Evolutionary conservation across 2,329 filamentous ascomycete species (phyloP), one percentile per base, ranked within the genome.

Genomic region (Penicillium crustosum): DNA sequence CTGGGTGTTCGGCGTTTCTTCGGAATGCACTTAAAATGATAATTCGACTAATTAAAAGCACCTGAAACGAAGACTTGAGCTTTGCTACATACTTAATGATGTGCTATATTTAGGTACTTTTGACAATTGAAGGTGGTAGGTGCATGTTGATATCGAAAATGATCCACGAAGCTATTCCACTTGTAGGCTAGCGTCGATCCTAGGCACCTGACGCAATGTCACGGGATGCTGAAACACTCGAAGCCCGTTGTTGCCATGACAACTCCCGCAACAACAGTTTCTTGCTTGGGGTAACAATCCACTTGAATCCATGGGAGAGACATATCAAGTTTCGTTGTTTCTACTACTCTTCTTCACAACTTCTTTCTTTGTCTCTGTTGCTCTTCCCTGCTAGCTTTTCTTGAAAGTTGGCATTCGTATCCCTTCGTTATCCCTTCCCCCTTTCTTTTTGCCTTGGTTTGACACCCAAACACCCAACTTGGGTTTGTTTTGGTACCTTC

Each of bases 241-340:
- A 35, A 70, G 61, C 60, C 61, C 58, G 25, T 56, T 21, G 63
- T 73, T 73, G 68, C 70, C 59, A 67, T 69, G 68, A 70, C 62
- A 60, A 73, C 71, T 71, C 59, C 71, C 71, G 70, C 50, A 55
- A 72, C 71, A 72, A 61, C 58, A 58, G 45, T 62, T 36, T 61
- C 65, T 63, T 64, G 61, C 61, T 64, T 60, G 61, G 66, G 65
- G 64, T 66, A 67, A 64, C 61, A 65, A 66, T 63, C 66, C 62
- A 65, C 63, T 66, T 56, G 33, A 61, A 64, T 60, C 64, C 62
- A 67, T 61, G 62, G 59, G 58, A 64, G 57, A 61, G 58, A 61
- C 55, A 53, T 65, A 65, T 70, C 63, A 58, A 63, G 59, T 64
- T 64, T 57, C 49, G 56, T 53, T 53, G 42, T 56, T 55, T 56